Conservation (phyloP, 2,329 filamentous ascomycete genomes). For the Hansfordia pulvinata region DNA sequence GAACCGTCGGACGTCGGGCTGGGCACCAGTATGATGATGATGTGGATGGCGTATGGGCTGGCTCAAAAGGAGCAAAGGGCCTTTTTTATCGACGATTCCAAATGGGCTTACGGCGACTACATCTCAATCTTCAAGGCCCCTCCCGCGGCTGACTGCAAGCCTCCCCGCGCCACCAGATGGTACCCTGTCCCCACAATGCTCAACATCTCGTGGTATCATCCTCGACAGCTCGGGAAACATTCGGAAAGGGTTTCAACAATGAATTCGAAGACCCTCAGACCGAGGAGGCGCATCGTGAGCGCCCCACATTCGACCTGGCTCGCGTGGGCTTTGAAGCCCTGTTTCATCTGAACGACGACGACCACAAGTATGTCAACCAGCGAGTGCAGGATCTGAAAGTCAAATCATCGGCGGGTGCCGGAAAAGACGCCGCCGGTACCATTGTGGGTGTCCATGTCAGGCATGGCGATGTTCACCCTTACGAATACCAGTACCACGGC, state of each 20-base stretch:
- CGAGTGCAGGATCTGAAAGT: slow-evolving; percentile 42
- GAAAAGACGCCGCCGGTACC: slow-evolving; percentile 28
- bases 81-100: slow-evolving; percentile 76
- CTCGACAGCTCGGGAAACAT: slow-evolving; percentile 49
- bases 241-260: slow-evolving; percentile 44
- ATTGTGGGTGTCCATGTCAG: slow-evolving; percentile 66
- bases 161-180: slow-evolving; percentile 63
- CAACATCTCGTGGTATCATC: slow-evolving; percentile 62
- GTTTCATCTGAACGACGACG: slow-evolving; percentile 54
- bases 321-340: slow-evolving; percentile 59
- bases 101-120: slow-evolving; percentile 73
- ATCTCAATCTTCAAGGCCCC: slow-evolving; percentile 57
- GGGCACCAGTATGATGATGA: slow-evolving; percentile 59
- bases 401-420: slow-evolving; percentile 26
- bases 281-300: slow-evolving; percentile 35
- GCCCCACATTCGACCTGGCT: slow-evolving; percentile 54
- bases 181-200: slow-evolving; percentile 68
- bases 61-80: slow-evolving; percentile 59
- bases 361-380: slow-evolving; percentile 48
- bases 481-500: slow-evolving; percentile 62
- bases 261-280: slow-evolving; percentile 35
- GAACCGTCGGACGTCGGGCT: slow-evolving; percentile 64
- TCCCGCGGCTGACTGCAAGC: slow-evolving; percentile 50
- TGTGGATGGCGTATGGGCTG: slow-evolving; percentile 77
- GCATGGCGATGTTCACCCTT: slow-evolving; percentile 64